Conservation (phyloP, 73 alveolate species). For the Tetrahymena thermophila region DNA sequence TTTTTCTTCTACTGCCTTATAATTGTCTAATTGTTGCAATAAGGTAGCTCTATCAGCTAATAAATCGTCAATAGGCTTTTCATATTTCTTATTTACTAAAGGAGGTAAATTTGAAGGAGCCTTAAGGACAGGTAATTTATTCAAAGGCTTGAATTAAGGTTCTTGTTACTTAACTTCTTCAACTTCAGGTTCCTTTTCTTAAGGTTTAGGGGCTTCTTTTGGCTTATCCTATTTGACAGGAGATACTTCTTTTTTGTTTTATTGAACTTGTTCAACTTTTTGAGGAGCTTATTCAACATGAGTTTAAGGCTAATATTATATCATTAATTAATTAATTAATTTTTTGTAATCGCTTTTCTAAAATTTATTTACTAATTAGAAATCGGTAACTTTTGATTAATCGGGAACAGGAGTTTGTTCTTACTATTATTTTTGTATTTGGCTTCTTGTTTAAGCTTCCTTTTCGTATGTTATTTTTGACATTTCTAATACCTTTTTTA, state of each 20-base stretch:
- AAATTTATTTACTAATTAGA: not conserved
- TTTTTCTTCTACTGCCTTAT: not conserved
- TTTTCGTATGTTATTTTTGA: not conserved
- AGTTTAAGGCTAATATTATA: not conserved
- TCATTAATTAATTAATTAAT: too few species aligned
- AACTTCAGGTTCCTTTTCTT: not conserved
- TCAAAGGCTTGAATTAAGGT: not conserved
- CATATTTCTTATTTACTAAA: conserved; percentile 5
- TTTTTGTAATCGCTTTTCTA: too few species aligned
- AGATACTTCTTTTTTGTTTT: not conserved
- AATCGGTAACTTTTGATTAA: not conserved
- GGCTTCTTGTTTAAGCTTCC: not conserved
- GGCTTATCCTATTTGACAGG: not conserved
- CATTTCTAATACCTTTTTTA: conserved; percentile 13
- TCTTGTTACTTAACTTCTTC: not conserved
- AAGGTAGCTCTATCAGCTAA: conserved; percentile 16
- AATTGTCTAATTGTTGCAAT: not conserved
- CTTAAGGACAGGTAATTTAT: not conserved
- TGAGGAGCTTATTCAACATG: not conserved
- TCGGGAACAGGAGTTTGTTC: not conserved
- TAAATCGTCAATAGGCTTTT: conserved; percentile 1
- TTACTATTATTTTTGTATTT: not conserved
- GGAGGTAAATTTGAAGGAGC: conserved; percentile 3
- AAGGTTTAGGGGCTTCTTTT: not conserved
- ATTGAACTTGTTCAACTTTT: not conserved